Conservation (phyloP, 352 stramenopile species). For the Phytophthora brassicae region DNA sequence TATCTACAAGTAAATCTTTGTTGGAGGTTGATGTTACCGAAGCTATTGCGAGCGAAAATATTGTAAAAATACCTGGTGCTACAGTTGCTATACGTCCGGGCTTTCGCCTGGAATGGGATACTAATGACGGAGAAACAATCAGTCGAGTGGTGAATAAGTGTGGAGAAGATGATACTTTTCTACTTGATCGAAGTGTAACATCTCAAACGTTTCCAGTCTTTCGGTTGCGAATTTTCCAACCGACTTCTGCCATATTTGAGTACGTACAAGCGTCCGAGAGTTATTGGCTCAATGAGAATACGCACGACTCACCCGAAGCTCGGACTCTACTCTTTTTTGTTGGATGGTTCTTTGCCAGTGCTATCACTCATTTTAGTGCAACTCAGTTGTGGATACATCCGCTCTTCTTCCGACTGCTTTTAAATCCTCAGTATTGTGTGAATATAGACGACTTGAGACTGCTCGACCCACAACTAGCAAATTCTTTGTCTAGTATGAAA, state of each 20-base stretch:
- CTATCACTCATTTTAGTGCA: conserved; percentile 45
- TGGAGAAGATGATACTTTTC: conserved; percentile 38
- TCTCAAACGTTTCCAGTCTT: conserved; percentile 40
- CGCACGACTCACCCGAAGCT: conserved; percentile 34
- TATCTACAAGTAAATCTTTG: conserved; percentile 15
- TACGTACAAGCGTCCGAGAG: conserved; percentile 64
- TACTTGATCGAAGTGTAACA: conserved; percentile 50
- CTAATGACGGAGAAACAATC: conserved; percentile 27
- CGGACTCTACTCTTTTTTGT: conserved; percentile 44
- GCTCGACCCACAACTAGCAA: conserved; percentile 47
- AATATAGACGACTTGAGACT: conserved; percentile 47
- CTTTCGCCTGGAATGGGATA: conserved; percentile 42
- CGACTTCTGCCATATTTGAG: conserved; percentile 43
- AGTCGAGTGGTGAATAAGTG: conserved; percentile 53
- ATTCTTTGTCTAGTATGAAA: conserved; percentile 51
- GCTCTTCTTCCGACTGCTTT: conserved; percentile 55
- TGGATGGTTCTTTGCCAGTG: conserved; percentile 65
- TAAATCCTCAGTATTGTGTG: conserved; percentile 34
- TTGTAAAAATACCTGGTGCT: conserved; percentile 38
- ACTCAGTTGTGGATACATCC: conserved; percentile 44
- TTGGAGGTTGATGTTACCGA: conserved; percentile 9
- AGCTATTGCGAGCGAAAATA: conserved; percentile 51
- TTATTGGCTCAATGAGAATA: conserved; percentile 62
- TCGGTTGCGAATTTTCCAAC: conserved; percentile 46
- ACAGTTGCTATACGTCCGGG: conserved; percentile 23